Evolutionary conservation across 352 stramenopile species (phyloP).

Genomic region (Pythium chondricola): DNA sequence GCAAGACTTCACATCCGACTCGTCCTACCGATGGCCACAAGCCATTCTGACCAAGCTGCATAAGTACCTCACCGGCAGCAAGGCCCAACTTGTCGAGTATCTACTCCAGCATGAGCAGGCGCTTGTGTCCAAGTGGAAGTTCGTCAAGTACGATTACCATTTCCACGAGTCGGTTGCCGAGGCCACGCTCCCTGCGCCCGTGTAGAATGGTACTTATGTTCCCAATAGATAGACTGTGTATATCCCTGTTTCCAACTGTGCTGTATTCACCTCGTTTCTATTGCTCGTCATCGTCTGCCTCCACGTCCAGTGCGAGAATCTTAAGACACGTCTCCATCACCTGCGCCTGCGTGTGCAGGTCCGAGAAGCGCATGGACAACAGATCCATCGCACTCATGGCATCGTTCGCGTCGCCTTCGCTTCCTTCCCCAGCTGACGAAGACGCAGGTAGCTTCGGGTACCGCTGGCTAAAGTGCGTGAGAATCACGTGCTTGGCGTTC

Average conservation of each 20-base stretch:
- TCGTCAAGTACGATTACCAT: constrained; percentile 44
- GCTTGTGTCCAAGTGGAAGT: constrained; percentile 40
- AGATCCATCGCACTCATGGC: constrained; percentile 66
- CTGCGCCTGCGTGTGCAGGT: constrained; percentile 42
- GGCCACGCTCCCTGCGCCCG: no score
- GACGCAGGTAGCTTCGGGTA: constrained; percentile 71
- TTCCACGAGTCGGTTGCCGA: constrained; percentile 35
- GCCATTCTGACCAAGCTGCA: constrained; percentile 26
- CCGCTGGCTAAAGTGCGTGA: constrained; percentile 96
- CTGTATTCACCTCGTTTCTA: no score
- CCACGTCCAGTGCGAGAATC: constrained; percentile 41
- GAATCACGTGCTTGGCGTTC: constrained; percentile 82
- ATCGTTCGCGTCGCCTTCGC: constrained; percentile 15
- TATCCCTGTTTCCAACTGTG: no score
- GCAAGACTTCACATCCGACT: constrained; percentile 29
- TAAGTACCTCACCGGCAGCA: constrained; percentile 25
- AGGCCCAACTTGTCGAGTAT: constrained; percentile 32
- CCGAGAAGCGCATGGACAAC: constrained; percentile 61
- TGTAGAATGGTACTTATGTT: no score
- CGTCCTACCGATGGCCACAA: constrained; percentile 12
- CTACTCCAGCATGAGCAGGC: constrained; percentile 25
- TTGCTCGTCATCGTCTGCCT: constrained; percentile 18
- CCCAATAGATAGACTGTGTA: no score
- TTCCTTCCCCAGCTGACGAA: no score
- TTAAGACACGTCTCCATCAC: constrained; percentile 64